Evolutionary conservation across 192 early-diverging fungal genomes (phyloP), one percentile per base, ranked within the genome.

Genomic region (Borealophlyctis nickersoniae): DNA sequence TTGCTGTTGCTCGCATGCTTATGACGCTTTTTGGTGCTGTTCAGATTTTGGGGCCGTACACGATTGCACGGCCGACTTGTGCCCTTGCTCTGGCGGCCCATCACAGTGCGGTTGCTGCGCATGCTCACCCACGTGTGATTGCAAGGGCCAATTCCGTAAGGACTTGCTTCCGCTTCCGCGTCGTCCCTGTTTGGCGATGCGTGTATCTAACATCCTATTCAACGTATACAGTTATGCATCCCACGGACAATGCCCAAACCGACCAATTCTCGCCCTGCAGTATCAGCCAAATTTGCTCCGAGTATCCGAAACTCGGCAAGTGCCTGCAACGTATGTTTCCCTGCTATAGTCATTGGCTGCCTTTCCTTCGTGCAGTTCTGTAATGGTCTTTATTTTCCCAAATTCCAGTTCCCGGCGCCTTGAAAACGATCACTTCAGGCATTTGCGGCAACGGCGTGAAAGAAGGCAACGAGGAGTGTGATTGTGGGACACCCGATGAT

Each of bases 371-470:
- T n/a, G n/a, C n/a, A n/a, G n/a, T n/a, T n/a, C n/a, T n/a, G n/a
- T n/a, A n/a, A n/a, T n/a, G n/a, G n/a, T n/a, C n/a, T n/a, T n/a
- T n/a, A n/a, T 39, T 73, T 56, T 32, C 29, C 32, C 2, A 58
- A 48, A 5, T 34, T 69, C 11, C 33, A 73, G 65, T 69, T 32
- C 75, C 76, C 24, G 72, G 68, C 7, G 60, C 69, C 4, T 34
- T 81, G 31, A 32, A 31, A 5, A 33, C 67, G 2, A 56, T 83
- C 26, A 63, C 71, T 4, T 23, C 60, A 9, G 81, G 87, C 30
- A 95, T 98, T 75, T 98, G 95, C 67, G 95, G 95, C 28, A 98
- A 98, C 73, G 95, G 93, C 0, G 84, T 98, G 58, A 85, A 85
- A 66, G 95, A 98, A 72, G 52, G 70, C 11, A 68, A 63, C 63